Evolutionary conservation across 495 filamentous ascomycete genomes (phyloP), one percentile per base, ranked within the genome.

Genomic region (Neurospora sp.): DNA sequence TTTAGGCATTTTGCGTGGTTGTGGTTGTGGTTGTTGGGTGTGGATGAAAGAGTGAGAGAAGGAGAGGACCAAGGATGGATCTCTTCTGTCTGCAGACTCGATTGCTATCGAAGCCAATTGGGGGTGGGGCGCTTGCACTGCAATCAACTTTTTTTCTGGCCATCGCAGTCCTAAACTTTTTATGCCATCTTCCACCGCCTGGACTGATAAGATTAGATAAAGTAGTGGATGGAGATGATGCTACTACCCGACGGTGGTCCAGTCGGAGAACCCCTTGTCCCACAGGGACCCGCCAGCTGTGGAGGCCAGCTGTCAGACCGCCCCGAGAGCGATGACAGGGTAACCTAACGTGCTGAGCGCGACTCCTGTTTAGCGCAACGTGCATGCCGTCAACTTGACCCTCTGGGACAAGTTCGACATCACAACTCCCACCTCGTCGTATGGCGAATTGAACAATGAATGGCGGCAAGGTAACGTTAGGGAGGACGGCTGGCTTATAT

Each of bases 401-500:
- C 43, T n/a, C 43, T n/a, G 19, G 40, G 39, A 42, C 40, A 42
- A 42, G 40, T 42, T 21, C 43, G 48, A 62, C 54, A 62, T 31
- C 54, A 62, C 54, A 62, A 24, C 6, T 62, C 70, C 71, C 69
- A 78, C 74, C 70, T 62, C 71, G 28, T 71, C 75, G 40, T 43
- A 78, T 78, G 79, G 81, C 74, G 74, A 74, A 75, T 76, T 78
- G 90, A 83, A 79, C 75, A 73, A 84, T 85, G 83, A 79, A 79
- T 75, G 78, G 76, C 80, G 79, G 77, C 81, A 86, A 84, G 82
- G 83, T 83, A 83, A 80, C 80, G 76, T 74, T 78, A 75, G 82
- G 84, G 79, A 90, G 90, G 83, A 95, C 92, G 86, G 86, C 87
- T 59, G 85, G 88, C 73, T 88, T 98, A 38, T 95, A 94, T 76